A percentile compares a stretch with the other conserved stretches of the same genome.
These are phyloP conservation scores for Cyclotella baltica DNA, from an alignment of 108 stramenopile genomes.

Conservation along the genomic window DNA sequence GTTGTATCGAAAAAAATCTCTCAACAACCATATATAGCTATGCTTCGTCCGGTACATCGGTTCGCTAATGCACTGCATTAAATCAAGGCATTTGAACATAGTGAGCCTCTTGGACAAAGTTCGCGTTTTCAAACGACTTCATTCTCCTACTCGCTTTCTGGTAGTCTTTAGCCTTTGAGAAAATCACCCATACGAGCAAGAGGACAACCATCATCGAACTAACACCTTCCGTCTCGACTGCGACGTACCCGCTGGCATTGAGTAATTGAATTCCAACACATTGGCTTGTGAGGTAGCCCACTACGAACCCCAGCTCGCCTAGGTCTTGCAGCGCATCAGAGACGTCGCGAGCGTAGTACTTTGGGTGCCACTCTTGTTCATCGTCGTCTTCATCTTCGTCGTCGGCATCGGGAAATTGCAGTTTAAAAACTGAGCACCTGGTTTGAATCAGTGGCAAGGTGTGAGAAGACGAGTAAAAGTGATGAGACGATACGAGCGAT, in stretches of 20 bases:
- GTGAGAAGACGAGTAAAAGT: too few relatives aligned
- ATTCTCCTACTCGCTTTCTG: conserved; percentile 21
- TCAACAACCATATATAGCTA: too few relatives aligned
- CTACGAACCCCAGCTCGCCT: conserved; percentile 39
- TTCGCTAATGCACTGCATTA: background rate
- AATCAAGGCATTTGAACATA: conserved; percentile 1
- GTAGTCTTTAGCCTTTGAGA: conserved; percentile 29
- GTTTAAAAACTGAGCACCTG: conserved; percentile 14
- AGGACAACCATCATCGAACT: conserved; percentile 5
- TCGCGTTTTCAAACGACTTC: background rate
- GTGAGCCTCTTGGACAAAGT: background rate
- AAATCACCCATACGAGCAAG: conserved; percentile 30
- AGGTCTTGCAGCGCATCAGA: conserved; percentile 36
- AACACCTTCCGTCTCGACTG: conserved; percentile 10
- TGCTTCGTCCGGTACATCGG: too few relatives aligned
- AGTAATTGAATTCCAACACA: conserved; percentile 9
- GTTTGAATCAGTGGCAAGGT: background rate
- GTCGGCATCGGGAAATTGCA: conserved; percentile 15
- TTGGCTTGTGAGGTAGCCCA: conserved; percentile 28
- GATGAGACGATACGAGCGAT: too few relatives aligned
- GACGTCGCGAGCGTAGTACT: conserved; percentile 7
- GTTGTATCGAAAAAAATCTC: too few relatives aligned
- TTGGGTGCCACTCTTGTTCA: background rate
- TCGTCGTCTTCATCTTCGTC: conserved; percentile 20
- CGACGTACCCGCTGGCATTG: background rate